Conservation (phyloP, 345 rosid genomes). For the Camelina sativa region DNA sequence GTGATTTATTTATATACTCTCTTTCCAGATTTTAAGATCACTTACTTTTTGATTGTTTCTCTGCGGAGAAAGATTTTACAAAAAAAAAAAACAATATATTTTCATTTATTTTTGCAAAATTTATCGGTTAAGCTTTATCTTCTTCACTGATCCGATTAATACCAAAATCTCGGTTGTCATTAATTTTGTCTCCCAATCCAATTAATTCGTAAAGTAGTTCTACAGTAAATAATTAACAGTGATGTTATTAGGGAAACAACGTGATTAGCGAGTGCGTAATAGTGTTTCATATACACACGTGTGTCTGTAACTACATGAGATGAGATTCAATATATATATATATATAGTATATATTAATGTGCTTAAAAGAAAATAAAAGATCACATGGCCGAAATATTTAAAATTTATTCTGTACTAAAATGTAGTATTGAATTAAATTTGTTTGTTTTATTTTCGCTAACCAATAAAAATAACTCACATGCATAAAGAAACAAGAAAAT, state of each 20-base stretch:
- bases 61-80: neutral
- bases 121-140: neutral
- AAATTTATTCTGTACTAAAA: conserved; percentile 24
- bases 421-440: conserved; percentile 27
- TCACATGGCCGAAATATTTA: conserved; percentile 28
- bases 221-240: neutral
- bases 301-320: conserved; percentile 14
- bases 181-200: conserved; percentile 14
- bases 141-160: neutral
- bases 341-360: neutral
- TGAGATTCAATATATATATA: conserved; percentile 12
- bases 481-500: conserved; percentile 25
- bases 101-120: neutral
- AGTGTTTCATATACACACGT: conserved; percentile 19
- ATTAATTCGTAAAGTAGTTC: neutral
- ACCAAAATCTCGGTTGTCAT: conserved; percentile 12
- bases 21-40: conserved; percentile 22
- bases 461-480: conserved; percentile 30
- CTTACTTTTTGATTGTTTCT: conserved; percentile 24
- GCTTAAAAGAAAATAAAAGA: conserved; percentile 5
- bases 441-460: neutral
- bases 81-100: neutral
- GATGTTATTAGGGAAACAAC: neutral
- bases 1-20: neutral
- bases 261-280: neutral